These are phyloP conservation scores for Gossypium lobatum DNA, from an alignment of 441 rosid species.

Conservation along the genomic window DNA sequence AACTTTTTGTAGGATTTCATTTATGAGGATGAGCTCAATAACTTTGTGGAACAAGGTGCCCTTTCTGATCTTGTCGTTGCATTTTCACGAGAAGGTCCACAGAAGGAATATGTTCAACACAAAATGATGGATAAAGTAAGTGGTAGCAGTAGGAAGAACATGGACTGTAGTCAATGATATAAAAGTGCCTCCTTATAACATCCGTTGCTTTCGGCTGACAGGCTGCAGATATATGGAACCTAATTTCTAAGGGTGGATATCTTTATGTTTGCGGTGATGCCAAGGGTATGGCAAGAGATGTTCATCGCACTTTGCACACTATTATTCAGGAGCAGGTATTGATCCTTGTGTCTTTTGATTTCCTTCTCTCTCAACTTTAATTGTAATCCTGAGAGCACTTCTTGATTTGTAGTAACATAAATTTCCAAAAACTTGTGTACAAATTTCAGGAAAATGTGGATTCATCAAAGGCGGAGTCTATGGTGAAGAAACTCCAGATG, in stretches of 20 bases:
- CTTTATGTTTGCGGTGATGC: conserved; percentile 71
- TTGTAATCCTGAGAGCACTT: not conserved
- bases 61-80: conserved; percentile 58
- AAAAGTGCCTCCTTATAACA: not conserved
- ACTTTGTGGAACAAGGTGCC: conserved; percentile 45
- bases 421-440: not conserved
- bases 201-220: conserved; percentile 15
- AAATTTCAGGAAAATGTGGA: conserved; percentile 36
- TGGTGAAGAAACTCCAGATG: conserved; percentile 58
- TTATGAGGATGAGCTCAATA: conserved; percentile 53
- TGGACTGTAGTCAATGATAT: not conserved
- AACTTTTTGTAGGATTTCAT: conserved; percentile 45
- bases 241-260: conserved; percentile 47
- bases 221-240: conserved; percentile 50
- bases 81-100: conserved; percentile 65
- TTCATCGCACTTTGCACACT: conserved; percentile 58
- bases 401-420: not conserved
- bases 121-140: conserved; percentile 53
- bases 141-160: not conserved
- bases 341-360: not conserved
- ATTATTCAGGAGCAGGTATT: conserved; percentile 57
- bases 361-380: not conserved
- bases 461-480: conserved; percentile 48
- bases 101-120: conserved; percentile 70
- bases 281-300: conserved; percentile 69